Evolutionary conservation across 257 asterid species (phyloP).

Genomic region (Nyctanthes arbortristis): DNA sequence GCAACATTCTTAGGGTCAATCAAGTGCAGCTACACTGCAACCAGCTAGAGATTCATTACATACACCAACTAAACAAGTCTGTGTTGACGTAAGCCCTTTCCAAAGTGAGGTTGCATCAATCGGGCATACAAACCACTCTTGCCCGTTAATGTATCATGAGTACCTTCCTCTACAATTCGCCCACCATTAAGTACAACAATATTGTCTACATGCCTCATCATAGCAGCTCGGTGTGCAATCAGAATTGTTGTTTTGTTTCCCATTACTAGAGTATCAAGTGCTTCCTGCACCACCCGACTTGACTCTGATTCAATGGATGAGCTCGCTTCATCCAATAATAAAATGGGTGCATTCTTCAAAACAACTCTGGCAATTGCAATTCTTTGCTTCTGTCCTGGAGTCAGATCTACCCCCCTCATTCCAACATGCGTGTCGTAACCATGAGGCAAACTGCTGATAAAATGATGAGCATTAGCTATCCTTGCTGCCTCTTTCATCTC

Average conservation of each 20-base stretch:
- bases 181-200: slow-evolving; percentile 98
- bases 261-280: slow-evolving; percentile 91
- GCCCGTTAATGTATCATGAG: slow-evolving; percentile 69
- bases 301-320: slow-evolving; percentile 96
- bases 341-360: slow-evolving; percentile 89
- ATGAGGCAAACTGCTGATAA: slow-evolving; percentile 97
- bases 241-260: slow-evolving; percentile 95
- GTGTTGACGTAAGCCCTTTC: slow-evolving; percentile 86
- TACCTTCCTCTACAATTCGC: slow-evolving; percentile 92
- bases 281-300: slow-evolving; percentile 95
- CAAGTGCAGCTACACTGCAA: slow-evolving; percentile 13
- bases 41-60: slow-evolving; percentile 15
- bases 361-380: slow-evolving; percentile 94
- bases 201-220: slow-evolving; percentile 99
- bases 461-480: slow-evolving; percentile 98
- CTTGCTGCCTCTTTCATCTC: slow-evolving; percentile 99
- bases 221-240: slow-evolving; percentile 97
- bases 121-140: slow-evolving; percentile 93
- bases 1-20: not conserved
- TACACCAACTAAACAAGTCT: slow-evolving; percentile 56
- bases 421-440: slow-evolving; percentile 99
- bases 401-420: slow-evolving; percentile 99
- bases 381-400: slow-evolving; percentile 98
- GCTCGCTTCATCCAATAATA: slow-evolving; percentile 95
- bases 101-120: slow-evolving; percentile 95